Evolutionary conservation across 1,284 basidiomycete species (phyloP).

Genomic region (Boletus holoroseus): DNA sequence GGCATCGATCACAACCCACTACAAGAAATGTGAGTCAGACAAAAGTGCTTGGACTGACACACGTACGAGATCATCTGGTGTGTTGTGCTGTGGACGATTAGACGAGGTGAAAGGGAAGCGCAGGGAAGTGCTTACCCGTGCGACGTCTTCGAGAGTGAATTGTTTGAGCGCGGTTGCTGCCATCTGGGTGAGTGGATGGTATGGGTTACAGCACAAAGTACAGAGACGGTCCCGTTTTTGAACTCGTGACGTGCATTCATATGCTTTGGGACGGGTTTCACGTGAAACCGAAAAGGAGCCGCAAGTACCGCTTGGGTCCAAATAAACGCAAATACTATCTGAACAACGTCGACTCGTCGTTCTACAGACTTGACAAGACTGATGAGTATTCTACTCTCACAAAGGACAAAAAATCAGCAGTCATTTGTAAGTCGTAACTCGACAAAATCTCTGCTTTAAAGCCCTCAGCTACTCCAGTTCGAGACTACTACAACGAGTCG

Average conservation of each 20-base stretch:
- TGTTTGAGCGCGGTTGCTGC: slow-evolving; percentile 35
- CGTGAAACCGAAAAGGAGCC: slow-evolving; percentile 4
- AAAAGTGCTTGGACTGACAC: not conserved
- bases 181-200: slow-evolving; percentile 27
- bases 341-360: too few relatives aligned
- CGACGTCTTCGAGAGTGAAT: slow-evolving; percentile 39
- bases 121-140: slow-evolving; percentile 21
- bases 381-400: too few relatives aligned
- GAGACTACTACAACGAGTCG: not conserved
- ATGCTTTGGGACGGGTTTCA: slow-evolving; percentile 5
- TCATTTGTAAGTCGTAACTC: too few relatives aligned
- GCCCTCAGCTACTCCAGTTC: too few relatives aligned
- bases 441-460: too few relatives aligned
- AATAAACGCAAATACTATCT: not conserved
- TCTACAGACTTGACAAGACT: too few relatives aligned
- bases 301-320: not conserved
- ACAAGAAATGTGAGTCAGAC: slow-evolving; percentile 11
- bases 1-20: slow-evolving; percentile 83
- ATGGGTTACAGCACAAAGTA: not conserved
- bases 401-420: too few relatives aligned
- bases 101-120: not conserved
- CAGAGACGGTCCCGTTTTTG: slow-evolving; percentile 13
- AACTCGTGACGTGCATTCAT: slow-evolving; percentile 2
- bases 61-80: slow-evolving; percentile 51
- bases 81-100: slow-evolving; percentile 49